These are phyloP conservation scores for Colletotrichum australisinense DNA, from an alignment of 2,329 filamentous ascomycete genomes.

Conservation along the genomic window DNA sequence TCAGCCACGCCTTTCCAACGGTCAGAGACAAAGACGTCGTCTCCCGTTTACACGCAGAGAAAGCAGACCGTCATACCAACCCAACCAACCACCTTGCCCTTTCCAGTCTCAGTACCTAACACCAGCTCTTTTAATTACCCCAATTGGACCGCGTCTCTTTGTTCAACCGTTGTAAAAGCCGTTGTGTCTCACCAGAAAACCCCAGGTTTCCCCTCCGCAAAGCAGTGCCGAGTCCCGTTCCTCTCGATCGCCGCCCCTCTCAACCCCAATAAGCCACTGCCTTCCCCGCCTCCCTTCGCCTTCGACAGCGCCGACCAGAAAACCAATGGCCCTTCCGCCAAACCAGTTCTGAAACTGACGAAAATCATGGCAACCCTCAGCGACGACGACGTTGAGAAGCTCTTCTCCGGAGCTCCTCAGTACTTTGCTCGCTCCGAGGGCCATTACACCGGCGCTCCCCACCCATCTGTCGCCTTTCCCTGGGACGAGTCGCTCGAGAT, in stretches of 20 bases:
- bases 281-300: slow-evolving; percentile 60
- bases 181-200: slow-evolving; percentile 36
- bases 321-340: slow-evolving; percentile 51
- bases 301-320: slow-evolving; percentile 53
- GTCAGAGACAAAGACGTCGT: neutral
- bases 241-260: slow-evolving; percentile 45
- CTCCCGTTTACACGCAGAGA: neutral
- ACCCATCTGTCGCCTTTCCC: slow-evolving; percentile 74
- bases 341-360: slow-evolving; percentile 61
- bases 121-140: neutral
- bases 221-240: slow-evolving; percentile 36
- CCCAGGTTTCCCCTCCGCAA: slow-evolving; percentile 36
- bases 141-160: slow-evolving; percentile 17
- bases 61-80: neutral
- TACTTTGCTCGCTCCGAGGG: slow-evolving; percentile 73
- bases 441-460: slow-evolving; percentile 68
- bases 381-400: slow-evolving; percentile 71
- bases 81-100: neutral
- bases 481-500: slow-evolving; percentile 73
- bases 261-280: slow-evolving; percentile 68
- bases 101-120: neutral
- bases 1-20: neutral
- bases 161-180: slow-evolving; percentile 34
- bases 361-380: slow-evolving; percentile 71
- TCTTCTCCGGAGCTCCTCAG: slow-evolving; percentile 82